A percentile compares a stretch with the other conserved stretches of the same genome.
Evolutionary conservation across 306 rosid genomes (phyloP).

Genomic region (peach (Prunus persica)): DNA sequence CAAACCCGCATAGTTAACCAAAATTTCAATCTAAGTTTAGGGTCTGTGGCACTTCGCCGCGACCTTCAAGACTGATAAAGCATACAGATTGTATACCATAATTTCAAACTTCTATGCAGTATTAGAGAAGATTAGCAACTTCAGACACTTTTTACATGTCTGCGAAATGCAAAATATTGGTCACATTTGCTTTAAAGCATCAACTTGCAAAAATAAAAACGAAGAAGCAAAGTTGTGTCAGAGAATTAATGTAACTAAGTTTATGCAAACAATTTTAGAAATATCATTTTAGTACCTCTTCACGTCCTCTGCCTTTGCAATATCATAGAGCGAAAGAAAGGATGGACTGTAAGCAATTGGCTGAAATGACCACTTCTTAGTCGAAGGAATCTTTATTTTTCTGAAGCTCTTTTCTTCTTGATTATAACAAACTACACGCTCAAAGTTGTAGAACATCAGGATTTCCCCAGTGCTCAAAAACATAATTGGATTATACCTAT

Average conservation of each 20-base stretch:
- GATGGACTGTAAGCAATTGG: neutral
- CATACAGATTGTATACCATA: neutral
- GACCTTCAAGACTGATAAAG: neutral
- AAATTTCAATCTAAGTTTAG: neutral
- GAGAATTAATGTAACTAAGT: too few species aligned
- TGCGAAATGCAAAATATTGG: neutral
- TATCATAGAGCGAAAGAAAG: neutral
- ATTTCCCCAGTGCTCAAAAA: constrained; percentile 11
- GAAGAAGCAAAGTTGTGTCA: neutral
- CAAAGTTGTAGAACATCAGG: neutral
- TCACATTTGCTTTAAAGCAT: neutral
- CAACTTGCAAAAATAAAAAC: neutral
- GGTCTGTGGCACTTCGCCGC: neutral
- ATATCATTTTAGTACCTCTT: neutral
- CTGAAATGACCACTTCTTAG: neutral
- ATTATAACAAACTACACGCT: neutral
- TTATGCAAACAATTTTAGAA: neutral
- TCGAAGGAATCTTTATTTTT: neutral
- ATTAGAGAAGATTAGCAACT: neutral
- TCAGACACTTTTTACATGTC: neutral
- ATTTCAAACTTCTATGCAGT: neutral
- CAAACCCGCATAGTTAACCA: neutral
- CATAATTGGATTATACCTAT: neutral
- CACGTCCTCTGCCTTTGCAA: neutral
- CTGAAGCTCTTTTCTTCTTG: neutral